Conservation (phyloP, 2,329 filamentous ascomycete species). For the Bisporella sp. region DNA sequence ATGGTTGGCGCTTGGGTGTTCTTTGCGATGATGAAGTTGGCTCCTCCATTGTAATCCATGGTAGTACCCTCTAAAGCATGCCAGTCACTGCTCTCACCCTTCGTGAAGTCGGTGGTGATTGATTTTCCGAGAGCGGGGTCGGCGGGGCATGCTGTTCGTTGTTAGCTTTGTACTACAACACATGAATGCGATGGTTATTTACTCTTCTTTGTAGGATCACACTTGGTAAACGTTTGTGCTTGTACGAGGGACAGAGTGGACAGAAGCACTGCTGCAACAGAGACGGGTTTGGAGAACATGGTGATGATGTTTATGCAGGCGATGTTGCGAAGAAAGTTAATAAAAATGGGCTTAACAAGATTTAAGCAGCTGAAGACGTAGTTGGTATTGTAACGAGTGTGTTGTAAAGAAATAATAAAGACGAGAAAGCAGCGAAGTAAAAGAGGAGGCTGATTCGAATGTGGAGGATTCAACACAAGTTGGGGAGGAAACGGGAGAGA, state of each 20-base stretch:
- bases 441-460: no score
- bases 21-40: constrained; percentile 41
- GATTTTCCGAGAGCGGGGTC: constrained; percentile 34
- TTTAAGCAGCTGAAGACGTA: no score
- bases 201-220: constrained; percentile 16
- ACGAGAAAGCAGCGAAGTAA: no score
- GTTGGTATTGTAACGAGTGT: no score
- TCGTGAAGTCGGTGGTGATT: constrained; percentile 36
- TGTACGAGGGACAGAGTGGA: constrained; percentile 17
- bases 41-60: constrained; percentile 35
- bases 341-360: no score
- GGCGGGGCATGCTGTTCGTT: constrained; percentile 30
- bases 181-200: neutral
- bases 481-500: no score
- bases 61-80: constrained; percentile 42
- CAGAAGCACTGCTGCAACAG: constrained; percentile 11
- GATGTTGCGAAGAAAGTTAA: neutral
- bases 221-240: constrained; percentile 38
- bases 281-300: neutral
- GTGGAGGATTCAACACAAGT: no score
- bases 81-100: constrained; percentile 42
- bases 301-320: neutral
- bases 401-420: no score
- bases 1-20: constrained; percentile 41
- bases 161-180: constrained; percentile 12